These are phyloP conservation scores for Populus hybrid DNA, from an alignment of 441 rosid genomes.

Conservation along the genomic window DNA sequence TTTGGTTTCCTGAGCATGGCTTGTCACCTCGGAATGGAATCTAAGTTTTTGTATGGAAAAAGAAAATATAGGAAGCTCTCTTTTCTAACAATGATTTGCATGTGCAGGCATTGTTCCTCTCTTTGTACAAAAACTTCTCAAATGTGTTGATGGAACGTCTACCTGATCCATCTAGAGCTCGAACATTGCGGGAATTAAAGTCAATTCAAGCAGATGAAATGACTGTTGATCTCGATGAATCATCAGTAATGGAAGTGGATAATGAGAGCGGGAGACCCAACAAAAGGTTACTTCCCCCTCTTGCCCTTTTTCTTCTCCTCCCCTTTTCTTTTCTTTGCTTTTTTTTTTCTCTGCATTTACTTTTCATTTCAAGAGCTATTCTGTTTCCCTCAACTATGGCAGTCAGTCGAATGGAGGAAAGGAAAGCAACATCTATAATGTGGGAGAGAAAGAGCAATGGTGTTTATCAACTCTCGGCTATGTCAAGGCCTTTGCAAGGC, in stretches of 20 bases:
- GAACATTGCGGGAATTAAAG: slow-evolving; percentile 56
- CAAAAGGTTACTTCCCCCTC: slow-evolving; percentile 29
- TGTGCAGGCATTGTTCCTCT: slow-evolving; percentile 62
- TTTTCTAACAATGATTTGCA: slow-evolving; percentile 17
- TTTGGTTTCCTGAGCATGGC: too few species aligned
- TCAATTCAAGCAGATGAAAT: slow-evolving; percentile 47
- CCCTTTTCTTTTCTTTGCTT: background rate
- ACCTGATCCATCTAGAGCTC: slow-evolving; percentile 68
- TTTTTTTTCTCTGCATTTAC: background rate
- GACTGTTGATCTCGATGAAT: slow-evolving; percentile 53
- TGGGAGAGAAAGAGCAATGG: slow-evolving; percentile 94
- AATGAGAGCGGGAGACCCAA: slow-evolving; percentile 62
- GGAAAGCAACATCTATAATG: slow-evolving; percentile 28
- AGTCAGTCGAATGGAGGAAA: slow-evolving; percentile 56
- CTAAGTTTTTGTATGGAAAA: too few species aligned
- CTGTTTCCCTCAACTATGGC: slow-evolving; percentile 22
- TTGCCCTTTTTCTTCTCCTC: background rate
- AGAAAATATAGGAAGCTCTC: background rate
- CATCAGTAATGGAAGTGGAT: slow-evolving; percentile 82
- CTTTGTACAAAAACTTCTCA: slow-evolving; percentile 65
- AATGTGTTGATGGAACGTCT: slow-evolving; percentile 69
- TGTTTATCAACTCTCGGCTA: slow-evolving; percentile 90
- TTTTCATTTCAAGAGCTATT: background rate
- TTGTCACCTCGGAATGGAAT: too few species aligned
- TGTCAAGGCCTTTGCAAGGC: slow-evolving; percentile 87